These are phyloP conservation scores for Mrakia gelida DNA, from an alignment of 768 basidiomycete species.

Conservation along the genomic window DNA sequence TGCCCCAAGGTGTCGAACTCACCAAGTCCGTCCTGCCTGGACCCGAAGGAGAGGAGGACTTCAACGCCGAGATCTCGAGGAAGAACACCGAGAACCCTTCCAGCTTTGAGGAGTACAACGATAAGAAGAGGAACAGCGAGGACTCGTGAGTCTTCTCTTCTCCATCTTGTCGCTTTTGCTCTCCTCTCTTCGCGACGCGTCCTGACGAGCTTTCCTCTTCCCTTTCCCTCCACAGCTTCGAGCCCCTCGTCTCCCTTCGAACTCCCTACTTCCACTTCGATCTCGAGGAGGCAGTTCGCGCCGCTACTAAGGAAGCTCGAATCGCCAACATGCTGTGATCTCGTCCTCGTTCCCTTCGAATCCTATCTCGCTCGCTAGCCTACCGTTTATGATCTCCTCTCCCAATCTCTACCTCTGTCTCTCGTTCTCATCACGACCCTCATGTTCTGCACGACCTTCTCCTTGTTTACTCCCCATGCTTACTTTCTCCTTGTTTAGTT, in stretches of 20 bases:
- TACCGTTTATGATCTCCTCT: not conserved
- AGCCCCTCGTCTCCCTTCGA: constrained; percentile 37
- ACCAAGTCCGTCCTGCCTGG: constrained; percentile 39
- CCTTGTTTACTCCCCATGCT: not conserved
- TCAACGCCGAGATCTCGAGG: not conserved
- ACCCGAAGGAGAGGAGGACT: constrained; percentile 34
- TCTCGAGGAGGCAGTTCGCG: constrained; percentile 63
- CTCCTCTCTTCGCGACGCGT: not conserved
- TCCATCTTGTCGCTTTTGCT: not conserved
- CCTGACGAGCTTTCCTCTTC: not conserved
- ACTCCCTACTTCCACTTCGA: constrained; percentile 77
- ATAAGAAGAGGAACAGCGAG: not conserved
- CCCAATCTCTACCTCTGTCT: not conserved
- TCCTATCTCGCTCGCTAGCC: not conserved
- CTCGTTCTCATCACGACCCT: not conserved
- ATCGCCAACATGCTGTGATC: not conserved
- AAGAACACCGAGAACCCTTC: not conserved
- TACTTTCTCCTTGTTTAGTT: not conserved
- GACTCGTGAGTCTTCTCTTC: not conserved
- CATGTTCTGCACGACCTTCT: not conserved
- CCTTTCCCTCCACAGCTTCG: not conserved
- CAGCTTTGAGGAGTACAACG: not conserved
- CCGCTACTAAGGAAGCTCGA: constrained; percentile 47
- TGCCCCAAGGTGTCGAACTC: constrained; percentile 50
- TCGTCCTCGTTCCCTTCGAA: not conserved